phyloP scores from a whole-genome alignment of 257 asterid species.

The Linaria vulgaris region DNA sequence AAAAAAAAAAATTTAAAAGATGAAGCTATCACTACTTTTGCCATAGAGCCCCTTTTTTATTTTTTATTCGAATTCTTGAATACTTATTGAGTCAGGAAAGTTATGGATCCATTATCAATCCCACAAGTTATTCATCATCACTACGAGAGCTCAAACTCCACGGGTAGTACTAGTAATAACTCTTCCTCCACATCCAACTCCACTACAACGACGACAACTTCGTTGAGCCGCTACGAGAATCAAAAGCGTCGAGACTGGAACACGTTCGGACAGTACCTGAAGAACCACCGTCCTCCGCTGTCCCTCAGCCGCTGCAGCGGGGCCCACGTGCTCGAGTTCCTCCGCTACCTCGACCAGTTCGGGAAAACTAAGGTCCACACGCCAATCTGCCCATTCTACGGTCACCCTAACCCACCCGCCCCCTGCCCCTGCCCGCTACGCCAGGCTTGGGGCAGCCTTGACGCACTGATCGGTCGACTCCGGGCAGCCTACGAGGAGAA shows the following conservation, averaged over 20 bases:
- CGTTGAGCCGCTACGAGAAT: conserved; percentile 88
- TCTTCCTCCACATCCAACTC: conserved; percentile 25
- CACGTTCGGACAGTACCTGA: conserved; percentile 81
- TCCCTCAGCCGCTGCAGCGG: conserved; percentile 89
- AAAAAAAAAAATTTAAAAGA: no score
- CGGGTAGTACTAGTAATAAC: conserved; percentile 13
- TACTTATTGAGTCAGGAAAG: no score
- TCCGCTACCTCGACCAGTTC: conserved; percentile 88
- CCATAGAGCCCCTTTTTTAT: no score
- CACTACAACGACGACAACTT: no score
- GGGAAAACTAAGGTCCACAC: conserved; percentile 87
- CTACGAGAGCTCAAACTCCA: conserved; percentile 54
- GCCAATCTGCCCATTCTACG: conserved; percentile 83
- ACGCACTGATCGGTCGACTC: conserved; percentile 81
- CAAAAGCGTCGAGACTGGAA: conserved; percentile 96
- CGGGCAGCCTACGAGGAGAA: conserved; percentile 93
- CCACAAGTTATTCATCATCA: conserved; percentile 36
- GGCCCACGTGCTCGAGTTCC: conserved; percentile 89
- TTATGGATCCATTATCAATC: conserved; percentile 39
- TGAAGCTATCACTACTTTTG: no score
- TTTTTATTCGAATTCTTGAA: no score
- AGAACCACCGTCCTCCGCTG: conserved; percentile 93
- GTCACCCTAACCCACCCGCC: conserved; percentile 88
- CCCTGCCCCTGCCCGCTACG: conserved; percentile 97
- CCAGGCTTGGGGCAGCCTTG: conserved; percentile 98